Evolutionary conservation across 2,329 filamentous ascomycete genomes (phyloP).

Genomic region (Sclerotinia glacialis): DNA sequence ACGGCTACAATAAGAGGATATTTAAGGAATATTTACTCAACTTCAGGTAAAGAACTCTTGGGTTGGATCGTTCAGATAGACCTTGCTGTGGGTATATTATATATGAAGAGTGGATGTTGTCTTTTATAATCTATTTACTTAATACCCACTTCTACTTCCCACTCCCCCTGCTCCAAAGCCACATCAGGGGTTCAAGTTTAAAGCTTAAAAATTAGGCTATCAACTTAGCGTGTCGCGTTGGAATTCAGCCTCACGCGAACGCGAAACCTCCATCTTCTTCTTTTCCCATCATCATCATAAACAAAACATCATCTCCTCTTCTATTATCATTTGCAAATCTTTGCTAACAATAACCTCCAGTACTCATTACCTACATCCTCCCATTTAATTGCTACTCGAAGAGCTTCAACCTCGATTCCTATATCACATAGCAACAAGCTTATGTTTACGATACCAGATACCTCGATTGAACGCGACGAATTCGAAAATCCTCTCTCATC

Average conservation of each 20-base stretch:
- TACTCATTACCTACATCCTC: constrained; percentile 21
- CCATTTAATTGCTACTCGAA: constrained; percentile 26
- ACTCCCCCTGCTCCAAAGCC: too few relatives aligned
- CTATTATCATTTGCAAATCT: constrained; percentile 33
- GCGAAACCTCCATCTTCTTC: neutral
- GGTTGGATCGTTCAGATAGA: neutral
- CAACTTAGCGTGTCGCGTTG: constrained; percentile 2
- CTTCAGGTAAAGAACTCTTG: neutral
- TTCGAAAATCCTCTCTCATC: constrained; percentile 47
- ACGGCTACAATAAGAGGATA: neutral
- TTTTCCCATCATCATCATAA: neutral
- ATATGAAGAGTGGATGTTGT: neutral
- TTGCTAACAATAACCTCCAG: constrained; percentile 15
- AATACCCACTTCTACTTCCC: too few relatives aligned
- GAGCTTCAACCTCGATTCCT: constrained; percentile 26
- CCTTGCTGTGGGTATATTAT: neutral
- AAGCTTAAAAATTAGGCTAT: neutral
- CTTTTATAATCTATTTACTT: neutral
- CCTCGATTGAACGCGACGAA: constrained; percentile 23
- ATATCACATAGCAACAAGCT: constrained; percentile 32
- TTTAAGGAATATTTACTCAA: neutral
- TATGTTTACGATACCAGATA: constrained; percentile 29
- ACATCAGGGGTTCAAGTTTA: neutral
- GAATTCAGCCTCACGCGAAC: constrained; percentile 1
- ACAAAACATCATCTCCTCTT: constrained; percentile 28